Evolutionary conservation across 108 stramenopile species (phyloP).

Genomic region (Cyclotella choctawhatcheeana): DNA sequence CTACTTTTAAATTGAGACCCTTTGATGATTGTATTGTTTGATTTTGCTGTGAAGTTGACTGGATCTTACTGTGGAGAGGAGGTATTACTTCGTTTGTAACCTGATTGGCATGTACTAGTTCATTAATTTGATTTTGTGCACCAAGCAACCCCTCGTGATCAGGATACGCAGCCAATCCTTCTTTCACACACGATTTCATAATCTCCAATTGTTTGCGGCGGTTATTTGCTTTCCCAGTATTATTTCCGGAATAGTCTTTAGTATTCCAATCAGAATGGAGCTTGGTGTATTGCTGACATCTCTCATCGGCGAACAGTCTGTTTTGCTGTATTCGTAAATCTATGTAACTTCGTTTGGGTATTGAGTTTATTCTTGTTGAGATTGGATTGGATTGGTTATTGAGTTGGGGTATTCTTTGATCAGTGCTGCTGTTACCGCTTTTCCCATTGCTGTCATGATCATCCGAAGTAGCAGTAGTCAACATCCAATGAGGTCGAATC

Average conservation of each 20-base stretch:
- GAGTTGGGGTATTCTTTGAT: neutral
- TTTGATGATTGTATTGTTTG: neutral
- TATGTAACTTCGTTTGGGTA: conserved; percentile 33
- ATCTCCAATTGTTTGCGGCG: neutral
- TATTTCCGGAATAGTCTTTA: no score
- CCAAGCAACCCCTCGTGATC: conserved; percentile 27
- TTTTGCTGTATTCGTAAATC: conserved; percentile 46
- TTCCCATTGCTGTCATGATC: neutral
- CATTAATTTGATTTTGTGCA: conserved; percentile 11
- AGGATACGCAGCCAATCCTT: conserved; percentile 48
- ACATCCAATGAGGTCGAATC: conserved; percentile 28
- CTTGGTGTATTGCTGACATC: conserved; percentile 8
- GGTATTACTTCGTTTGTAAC: conserved; percentile 7
- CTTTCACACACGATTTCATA: conserved; percentile 12
- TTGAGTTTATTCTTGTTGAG: conserved; percentile 3
- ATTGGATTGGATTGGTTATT: neutral
- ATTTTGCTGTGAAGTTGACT: neutral
- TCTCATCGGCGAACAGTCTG: conserved; percentile 37
- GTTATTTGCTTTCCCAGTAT: neutral
- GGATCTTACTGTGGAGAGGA: neutral
- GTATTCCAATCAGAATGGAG: conserved; percentile 3
- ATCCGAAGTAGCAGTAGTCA: conserved; percentile 3
- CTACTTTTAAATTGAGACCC: neutral
- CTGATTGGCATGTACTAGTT: neutral
- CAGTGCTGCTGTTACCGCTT: neutral